Evolutionary conservation across 106 monocot species (phyloP), one percentile per base, ranked within the genome.

Genomic region (Posidonia australis): DNA sequence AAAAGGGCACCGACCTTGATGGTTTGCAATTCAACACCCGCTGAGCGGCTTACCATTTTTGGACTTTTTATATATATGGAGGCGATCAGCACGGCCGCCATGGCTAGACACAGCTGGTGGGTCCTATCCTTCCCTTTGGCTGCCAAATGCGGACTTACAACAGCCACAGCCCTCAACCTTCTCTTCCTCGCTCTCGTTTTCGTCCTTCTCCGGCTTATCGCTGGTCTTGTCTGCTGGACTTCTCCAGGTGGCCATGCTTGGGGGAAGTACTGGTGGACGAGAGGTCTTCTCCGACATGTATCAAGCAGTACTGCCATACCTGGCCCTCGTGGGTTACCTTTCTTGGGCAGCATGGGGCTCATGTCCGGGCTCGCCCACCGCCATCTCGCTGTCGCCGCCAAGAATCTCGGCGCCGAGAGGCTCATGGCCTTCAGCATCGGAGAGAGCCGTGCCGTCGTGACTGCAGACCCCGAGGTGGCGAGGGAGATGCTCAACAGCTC

Each of bases 371-470:
- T 90, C 27, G 80, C 83, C 7, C 86, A 90, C 76, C 77, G 75
- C 30, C 58, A 22, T 6, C 82, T 90, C 19, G 77, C 73, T 16
- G 46, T n/a, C 7, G 65, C 49, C 25, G 76, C 86, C 0, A 9
- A 27, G 1, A 19, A 10, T 7, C 30, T 74, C 58, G 58, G 54
- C 0, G 81, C 83, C 5, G 53, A 58, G 21, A 44, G 81, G 43
- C 77, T 83, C 53, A 90, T 90, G 89, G 89, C 82, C 3, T 54
- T 85, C 65, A 75, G 66, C 49, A 52, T 80, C 26, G 85, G 85
- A 7, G 54, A 67, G 56, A 79, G 82, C 7, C 64, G 82, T 0
- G 54, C 58, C 9, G 58, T 90, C 19, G 67, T 90, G 69, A 71
- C 89, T 0, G 67, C 63, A 26, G 42, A 82, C 63, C 71, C 74